Base-by-base conservation (phyloP, 2,329 filamentous ascomycete species). In the Diaporthe helianthi region DNA sequence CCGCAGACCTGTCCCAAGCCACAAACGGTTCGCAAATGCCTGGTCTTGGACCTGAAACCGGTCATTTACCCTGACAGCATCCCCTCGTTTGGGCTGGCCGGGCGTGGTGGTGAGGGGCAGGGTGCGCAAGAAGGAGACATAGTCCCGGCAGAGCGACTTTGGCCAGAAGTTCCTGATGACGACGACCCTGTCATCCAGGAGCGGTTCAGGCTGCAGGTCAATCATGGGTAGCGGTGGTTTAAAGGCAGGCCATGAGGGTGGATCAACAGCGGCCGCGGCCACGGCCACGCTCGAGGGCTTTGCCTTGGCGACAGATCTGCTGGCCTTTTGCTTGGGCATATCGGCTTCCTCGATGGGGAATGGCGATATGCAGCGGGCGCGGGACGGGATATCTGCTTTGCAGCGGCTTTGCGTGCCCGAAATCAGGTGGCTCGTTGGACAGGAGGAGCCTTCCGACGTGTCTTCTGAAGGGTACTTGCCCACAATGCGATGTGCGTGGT, bases 61-160 rank as follows among this genome's bases (percentile, higher is more conserved):
- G 78, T 98, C 95, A 78, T 98, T 98, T 55, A 97, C 92, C 44
- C 95, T 86, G 9, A 93, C 86, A 1, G 94, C 94, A 67, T 96
- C 90, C 58, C 92, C 93, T 71, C 89, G 90, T 78, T 92, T 95
- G 1, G 93, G 93, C 71, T 89, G 89, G 0, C 89, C 89, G 0
- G 93, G 93, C 0, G 93, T 97, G 1, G 93, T 97, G 53, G 86
- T 86, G 54, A 97, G 81, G 0, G 93, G 90, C 3, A 97, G 80
- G 0, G 86, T 87, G 66, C 80, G 80, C 0, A 97, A 86, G 75
- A 95, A 96, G 1, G 87, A 84, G 61, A 93, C 87, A 78, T 95
- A 97, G 68, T 86, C 88, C 73, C 89, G 90, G 83, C 93, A 96
- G 7, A 97, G 85, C 4, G 84, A 88, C 12, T 87, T 85, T 0